A percentile compares a stretch with the other conserved stretches of the same genome.
phyloP scores from a whole-genome alignment of 106 monocot genomes.

The Dioscorea dumetorum region DNA sequence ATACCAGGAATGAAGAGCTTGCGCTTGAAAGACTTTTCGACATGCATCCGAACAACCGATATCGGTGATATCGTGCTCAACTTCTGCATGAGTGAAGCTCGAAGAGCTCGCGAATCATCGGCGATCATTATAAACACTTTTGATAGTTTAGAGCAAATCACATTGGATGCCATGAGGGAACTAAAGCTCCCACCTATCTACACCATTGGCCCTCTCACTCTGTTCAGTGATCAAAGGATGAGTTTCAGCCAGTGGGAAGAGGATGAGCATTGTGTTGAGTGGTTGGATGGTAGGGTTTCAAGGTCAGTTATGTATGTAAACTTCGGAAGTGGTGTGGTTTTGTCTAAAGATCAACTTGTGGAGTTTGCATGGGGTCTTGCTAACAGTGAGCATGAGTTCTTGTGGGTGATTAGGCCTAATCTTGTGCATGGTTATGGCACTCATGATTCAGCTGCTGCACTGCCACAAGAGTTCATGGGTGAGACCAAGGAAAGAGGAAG shows the following conservation, averaged over 20 bases:
- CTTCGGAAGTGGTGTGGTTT: slow-evolving; percentile 34
- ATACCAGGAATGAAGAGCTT: too few relatives aligned
- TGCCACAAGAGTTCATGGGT: slow-evolving; percentile 26
- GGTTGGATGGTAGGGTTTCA: slow-evolving; percentile 26
- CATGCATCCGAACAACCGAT: too few relatives aligned
- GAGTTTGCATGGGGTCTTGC: slow-evolving; percentile 57
- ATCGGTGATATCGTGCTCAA: too few relatives aligned
- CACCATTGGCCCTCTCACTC: slow-evolving; percentile 28
- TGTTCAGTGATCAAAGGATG: slow-evolving; percentile 1
- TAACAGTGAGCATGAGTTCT: slow-evolving; percentile 25
- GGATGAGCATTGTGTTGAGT: slow-evolving; percentile 19
- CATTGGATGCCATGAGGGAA: slow-evolving; percentile 17
- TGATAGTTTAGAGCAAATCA: slow-evolving; percentile 29
- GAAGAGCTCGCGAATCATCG: slow-evolving; percentile 16
- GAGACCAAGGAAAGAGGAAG: slow-evolving; percentile 18
- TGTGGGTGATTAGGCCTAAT: slow-evolving; percentile 41
- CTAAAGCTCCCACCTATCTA: slow-evolving; percentile 27
- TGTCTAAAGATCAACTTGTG: slow-evolving; percentile 27
- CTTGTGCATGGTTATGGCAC: slow-evolving; percentile 14
- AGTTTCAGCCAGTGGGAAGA: slow-evolving; percentile 31
- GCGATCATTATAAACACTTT: slow-evolving; percentile 55
- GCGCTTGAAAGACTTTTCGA: too few relatives aligned
- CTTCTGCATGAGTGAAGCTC: slow-evolving; percentile 16
- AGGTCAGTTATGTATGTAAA: slow-evolving; percentile 33
- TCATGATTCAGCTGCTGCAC: slow-evolving; percentile 6